Evolutionary conservation across 805 yeast genomes (phyloP), one percentile per base, ranked within the genome.

Genomic region (Saccharomycodes ludwigii): DNA sequence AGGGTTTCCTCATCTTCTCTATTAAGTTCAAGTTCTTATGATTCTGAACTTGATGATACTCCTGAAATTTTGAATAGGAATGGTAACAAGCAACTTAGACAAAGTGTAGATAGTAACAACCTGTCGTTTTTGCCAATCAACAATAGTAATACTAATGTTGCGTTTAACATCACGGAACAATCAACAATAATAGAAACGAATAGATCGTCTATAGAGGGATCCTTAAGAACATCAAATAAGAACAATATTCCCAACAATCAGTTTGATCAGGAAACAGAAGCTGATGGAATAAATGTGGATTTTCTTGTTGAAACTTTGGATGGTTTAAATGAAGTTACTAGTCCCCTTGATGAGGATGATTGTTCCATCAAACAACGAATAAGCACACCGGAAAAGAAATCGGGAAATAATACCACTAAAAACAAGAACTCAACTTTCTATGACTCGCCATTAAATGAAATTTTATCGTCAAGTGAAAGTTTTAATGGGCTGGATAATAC

Each of bases 1-100:
- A 48, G 66, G 28, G 63, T 61, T 3, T 59, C 65, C 1, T 55
- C 64, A 2, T 52, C 58, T 1, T 50, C 57, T 4, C 48, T 43
- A 9, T 31, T 44, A 24, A 46, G 50, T 33, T 44, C 40, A 4
- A 35, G 38, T 18, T 39, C 48, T 9, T 45, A 50, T 17, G 40
- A 39, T 26, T 47, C 32, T 21, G 29, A 35, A n/a, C 13, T 30
- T 20, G 42, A 39, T 5, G 27, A 33, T 5, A 31, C 31, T n/a
- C 35, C 33, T 10, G 30, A 29, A 20, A 31, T 29, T 7, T 37
- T 37, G 10, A 11, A 16, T n/a, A 24, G 17, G 12, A 32, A 13
- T 14, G 13, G 17, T 11, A 16, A 13, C 5, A 12, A 21, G 7
- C n/a, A 26, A 17, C n/a, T 12, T 14, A 24, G n/a, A 21, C 19